Evolutionary conservation across 441 rosid genomes (phyloP), one percentile per base, ranked within the genome.

Genomic region (Oxalis stricta): DNA sequence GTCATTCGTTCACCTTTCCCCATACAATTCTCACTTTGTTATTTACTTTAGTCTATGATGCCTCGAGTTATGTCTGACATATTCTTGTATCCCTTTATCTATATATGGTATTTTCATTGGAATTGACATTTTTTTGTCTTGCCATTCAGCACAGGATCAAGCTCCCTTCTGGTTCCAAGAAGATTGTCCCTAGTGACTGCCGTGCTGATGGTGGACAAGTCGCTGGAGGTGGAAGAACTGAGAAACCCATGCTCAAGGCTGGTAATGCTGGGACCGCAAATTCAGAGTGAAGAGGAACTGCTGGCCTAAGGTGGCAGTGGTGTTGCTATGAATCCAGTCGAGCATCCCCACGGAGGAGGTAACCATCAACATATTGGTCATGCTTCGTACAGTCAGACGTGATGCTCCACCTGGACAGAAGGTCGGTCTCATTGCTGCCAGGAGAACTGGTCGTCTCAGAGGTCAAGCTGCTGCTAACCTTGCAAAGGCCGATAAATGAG

Each of bases 271-370:
- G n/a, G 83, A 72, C 64, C 96, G 83, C 78, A 86, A 86, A 55
- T 86, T 59, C 75, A 78, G 76, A 9, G 92, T 83, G 53, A 86
- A 86, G 85, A 80, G 96, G 62, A 87, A 87, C 76, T 72, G 86
- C 73, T 87, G 96, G 96, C 96, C 96, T 33, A 80, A 81, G 92
- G 96, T 87, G 2, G n/a, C n/a, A 86, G 96, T 61, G 95, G 96
- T 78, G 93, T 87, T 66, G 96, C 96, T 23, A 87, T 86, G 96
- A 86, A 86, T 30, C 96, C 96, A 4, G 96, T 86, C 1, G 96
- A 86, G 86, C 96, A 86, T 83, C 96, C 94, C 20, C 96, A 86
- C 2, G 96, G 96, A 56, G 96, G 96, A 56, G 96, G 96, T 73
- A 86, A 86, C 74, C 94, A 82, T 59, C 96, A 86, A 52, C 96